Evolutionary conservation across 2,329 filamentous ascomycete genomes (phyloP).

Genomic region (Davidsoniella australis): DNA sequence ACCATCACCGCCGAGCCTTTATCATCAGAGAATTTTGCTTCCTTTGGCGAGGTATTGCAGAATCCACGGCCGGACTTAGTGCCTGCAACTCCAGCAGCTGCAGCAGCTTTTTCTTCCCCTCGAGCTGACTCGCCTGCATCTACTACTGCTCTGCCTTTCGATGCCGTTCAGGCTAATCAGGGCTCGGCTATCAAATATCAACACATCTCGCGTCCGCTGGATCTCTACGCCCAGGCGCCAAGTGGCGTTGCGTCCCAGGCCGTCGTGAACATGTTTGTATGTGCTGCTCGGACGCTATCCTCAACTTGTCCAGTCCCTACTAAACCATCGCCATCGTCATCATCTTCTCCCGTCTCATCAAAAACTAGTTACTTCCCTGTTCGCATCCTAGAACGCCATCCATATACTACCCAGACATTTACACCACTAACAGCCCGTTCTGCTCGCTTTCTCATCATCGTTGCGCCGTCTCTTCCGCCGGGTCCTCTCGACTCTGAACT

Average conservation of each 20-base stretch:
- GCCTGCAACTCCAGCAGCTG: constrained; percentile 9
- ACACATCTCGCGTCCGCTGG: constrained; percentile 54
- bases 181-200: constrained; percentile 76
- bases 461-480: constrained; percentile 57
- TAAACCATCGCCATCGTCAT: constrained; percentile 8
- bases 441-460: constrained; percentile 63
- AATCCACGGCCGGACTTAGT: constrained; percentile 45
- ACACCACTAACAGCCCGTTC: constrained; percentile 44
- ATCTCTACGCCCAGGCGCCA: constrained; percentile 52
- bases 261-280: constrained; percentile 80
- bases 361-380: constrained; percentile 36
- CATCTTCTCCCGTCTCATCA: constrained; percentile 7
- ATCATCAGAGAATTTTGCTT: constrained; percentile 49
- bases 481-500: constrained; percentile 15
- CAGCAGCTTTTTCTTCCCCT: constrained; percentile 2
- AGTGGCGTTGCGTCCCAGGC: constrained; percentile 39
- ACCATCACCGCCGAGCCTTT: constrained; percentile 45
- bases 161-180: constrained; percentile 57
- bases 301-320: constrained; percentile 3
- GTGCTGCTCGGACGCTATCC: constrained; percentile 27
- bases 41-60: constrained; percentile 69
- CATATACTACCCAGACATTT: constrained; percentile 89
- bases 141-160: constrained; percentile 21
- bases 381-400: constrained; percentile 70
- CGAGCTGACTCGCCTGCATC: not conserved